Conservation (phyloP, 129 eudicot species). For the sunflower (Helianthus annuus) region DNA sequence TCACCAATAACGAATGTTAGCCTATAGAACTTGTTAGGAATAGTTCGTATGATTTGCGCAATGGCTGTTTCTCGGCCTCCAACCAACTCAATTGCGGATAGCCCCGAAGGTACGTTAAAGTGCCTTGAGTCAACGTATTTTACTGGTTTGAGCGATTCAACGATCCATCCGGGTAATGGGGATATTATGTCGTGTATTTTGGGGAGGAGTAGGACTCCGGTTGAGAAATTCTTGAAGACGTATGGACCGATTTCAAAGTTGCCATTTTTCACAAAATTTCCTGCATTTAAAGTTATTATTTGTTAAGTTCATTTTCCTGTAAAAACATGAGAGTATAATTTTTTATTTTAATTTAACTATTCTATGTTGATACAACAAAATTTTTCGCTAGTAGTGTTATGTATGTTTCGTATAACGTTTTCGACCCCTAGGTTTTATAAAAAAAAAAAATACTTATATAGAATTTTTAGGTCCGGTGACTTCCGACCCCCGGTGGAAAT, state of each 20-base stretch:
- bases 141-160: conserved; percentile 67
- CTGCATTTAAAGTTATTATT: conserved; percentile 26
- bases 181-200: conserved; percentile 48
- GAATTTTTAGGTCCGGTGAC: no score
- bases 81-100: conserved; percentile 56
- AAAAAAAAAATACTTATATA: no score
- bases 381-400: no score
- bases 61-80: conserved; percentile 73
- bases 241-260: conserved; percentile 67
- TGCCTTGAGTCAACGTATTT: conserved; percentile 60
- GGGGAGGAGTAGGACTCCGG: conserved; percentile 64
- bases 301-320: not conserved
- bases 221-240: conserved; percentile 51
- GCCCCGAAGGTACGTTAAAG: conserved; percentile 56
- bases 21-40: conserved; percentile 44
- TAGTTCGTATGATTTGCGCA: conserved; percentile 51
- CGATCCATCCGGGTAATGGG: conserved; percentile 73
- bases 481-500: no score
- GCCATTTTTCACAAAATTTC: conserved; percentile 64
- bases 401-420: no score
- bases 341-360: no score
- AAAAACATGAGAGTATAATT: not conserved
- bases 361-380: no score
- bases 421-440: no score
- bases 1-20: conserved; percentile 54